Base-by-base conservation (phyloP, 202 grass and related monocot species). In the Cymbopogon flexuosus region DNA sequence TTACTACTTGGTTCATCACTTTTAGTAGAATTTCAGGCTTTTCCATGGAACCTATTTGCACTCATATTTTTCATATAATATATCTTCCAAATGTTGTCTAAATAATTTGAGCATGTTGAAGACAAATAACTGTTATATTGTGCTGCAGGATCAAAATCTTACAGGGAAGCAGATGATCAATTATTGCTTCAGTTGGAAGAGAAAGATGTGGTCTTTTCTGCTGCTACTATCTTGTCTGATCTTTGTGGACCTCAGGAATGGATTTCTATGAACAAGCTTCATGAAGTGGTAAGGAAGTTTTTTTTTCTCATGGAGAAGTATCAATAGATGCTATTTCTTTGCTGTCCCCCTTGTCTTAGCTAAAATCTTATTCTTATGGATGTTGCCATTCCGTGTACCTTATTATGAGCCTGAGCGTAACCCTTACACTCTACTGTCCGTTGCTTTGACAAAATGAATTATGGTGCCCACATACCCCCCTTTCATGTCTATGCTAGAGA, bases 161-260 rank as follows among this genome's bases (percentile, higher is more conserved):
- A 88, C 79, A 91, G 81, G 73, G 89, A 97, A 78, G 82, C 83
- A 79, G 93, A 97, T 75, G 79, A 93, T 77, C 71, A 85, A 34
- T 76, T 84, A 78, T 78, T 97, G 45, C 83, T 97, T 74, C 85
- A 84, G 60, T 86, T 97, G 86, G 93, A 97, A 88, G 91, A 93
- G 87, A 93, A 91, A 89, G 93, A 97, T 82, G 85, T 93, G 77
- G 87, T 91, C 54, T 97, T 87, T 62, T 97, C 87, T 56, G 63
- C 88, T 65, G 85, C 87, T 76, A 88, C 80, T 58, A 81, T 97
- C 66, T 68, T 93, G 36, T 80, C 85, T 84, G 87, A 91, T 88
- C 76, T 91, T 19, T 91, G 91, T 79, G 87, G 79, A 14, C 83
- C 87, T 52, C 82, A 90, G 41, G 87, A 89, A 65, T 87, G 86